Evolutionary conservation across 148 eudicot genomes (phyloP).

Genomic region (Rheum nobile): DNA sequence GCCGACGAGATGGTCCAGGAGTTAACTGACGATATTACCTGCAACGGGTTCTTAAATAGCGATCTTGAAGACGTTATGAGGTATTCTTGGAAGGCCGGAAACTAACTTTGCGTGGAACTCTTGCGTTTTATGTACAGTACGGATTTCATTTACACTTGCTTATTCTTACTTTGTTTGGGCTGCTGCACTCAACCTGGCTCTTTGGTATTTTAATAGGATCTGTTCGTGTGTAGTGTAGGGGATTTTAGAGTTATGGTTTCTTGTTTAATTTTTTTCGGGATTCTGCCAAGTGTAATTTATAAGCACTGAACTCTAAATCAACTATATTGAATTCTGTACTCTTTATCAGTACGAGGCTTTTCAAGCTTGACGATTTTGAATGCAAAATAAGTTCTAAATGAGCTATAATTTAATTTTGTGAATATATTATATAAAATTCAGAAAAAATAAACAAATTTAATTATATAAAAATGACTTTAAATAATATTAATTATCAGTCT

Average conservation of each 20-base stretch:
- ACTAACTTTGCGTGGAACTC: neutral
- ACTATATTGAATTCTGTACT: neutral
- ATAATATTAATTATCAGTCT: too few relatives aligned
- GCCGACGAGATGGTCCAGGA: neutral
- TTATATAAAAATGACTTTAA: too few relatives aligned
- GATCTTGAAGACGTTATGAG: neutral
- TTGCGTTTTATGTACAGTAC: neutral
- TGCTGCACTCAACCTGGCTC: neutral
- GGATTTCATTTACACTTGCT: neutral
- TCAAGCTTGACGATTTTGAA: neutral
- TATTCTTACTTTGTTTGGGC: neutral
- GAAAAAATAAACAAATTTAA: too few relatives aligned
- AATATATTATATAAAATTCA: too few relatives aligned
- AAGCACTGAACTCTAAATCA: neutral
- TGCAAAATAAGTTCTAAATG: too few relatives aligned
- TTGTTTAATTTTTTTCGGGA: neutral
- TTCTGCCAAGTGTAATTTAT: neutral
- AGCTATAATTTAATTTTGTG: too few relatives aligned
- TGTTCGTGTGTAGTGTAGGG: neutral
- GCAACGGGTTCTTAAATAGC: neutral
- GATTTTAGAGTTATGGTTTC: neutral
- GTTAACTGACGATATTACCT: neutral
- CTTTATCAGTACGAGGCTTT: neutral
- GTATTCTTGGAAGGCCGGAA: neutral
- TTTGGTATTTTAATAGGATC: neutral